Evolutionary conservation across 1,284 basidiomycete genomes (phyloP), one percentile per base, ranked within the genome.

Genomic region (Ganoderma multipileum): DNA sequence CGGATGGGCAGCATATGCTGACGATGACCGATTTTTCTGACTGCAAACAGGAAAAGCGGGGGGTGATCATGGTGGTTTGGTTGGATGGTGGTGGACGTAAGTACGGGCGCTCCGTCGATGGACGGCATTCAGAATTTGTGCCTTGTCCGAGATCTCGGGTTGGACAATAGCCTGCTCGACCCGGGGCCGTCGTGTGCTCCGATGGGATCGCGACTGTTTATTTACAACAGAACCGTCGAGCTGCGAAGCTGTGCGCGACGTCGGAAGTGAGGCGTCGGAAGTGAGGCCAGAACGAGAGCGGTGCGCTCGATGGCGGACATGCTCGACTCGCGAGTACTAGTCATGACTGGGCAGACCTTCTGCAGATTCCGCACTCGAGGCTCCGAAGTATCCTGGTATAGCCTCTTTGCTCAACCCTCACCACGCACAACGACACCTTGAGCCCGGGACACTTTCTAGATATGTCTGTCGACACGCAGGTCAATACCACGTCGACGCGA

Each of bases 31-130:
- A 83, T 58, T 81, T 78, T 42, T 84, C 82, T n/a, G 88, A 90
- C 78, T 95, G 93, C 55, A 82, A 84, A 76, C 93, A 94, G 65
- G 85, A 89, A 78, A 95, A 95, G 62, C 85, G 87, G 58, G 93
- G 93, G 14, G 93, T 95, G 75, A 95, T 92, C 93, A 95, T 94
- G 69, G 66, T 72, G 68, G 59, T 67, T 61, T 33, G 60, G 60
- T 23, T 41, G 23, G 55, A 57, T 39, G 44, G 66, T 59, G 61
- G 61, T 26, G 41, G 54, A 44, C n/a, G 68, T 42, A 41, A 61
- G 69, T 42, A 41, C 64, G 69, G 64, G 71, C 71, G 71, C 71
- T 72, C 71, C 71, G 71, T 66, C 63, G 39, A 61, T 63, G 64
- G 69, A 60, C 63, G 59, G 47, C 23, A 26, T 12, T 63, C n/a